Base-by-base conservation (phyloP, 352 stramenopile species). In the Globisporangium okanoganense region DNA sequence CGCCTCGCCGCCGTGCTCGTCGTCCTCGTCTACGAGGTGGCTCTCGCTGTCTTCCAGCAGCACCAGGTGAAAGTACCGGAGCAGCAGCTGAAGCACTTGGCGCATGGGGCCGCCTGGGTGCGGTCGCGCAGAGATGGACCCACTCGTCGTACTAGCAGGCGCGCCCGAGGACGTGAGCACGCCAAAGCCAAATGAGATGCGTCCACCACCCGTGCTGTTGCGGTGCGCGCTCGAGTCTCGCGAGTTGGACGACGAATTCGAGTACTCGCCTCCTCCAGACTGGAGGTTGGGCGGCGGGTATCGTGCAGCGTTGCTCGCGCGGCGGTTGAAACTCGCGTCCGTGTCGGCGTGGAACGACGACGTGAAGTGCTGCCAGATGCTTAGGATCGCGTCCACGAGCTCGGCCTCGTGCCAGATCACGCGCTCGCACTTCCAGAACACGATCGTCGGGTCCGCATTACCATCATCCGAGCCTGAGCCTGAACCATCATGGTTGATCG, bases 101-200 rank as follows among this genome's bases (percentile, higher is more conserved):
- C 85, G 82, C 85, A 94, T 94, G 5, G 85, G 79, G 2, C 85
- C 82, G 43, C 85, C 85, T 47, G 85, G 85, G 57, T 92, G 84
- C 9, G 83, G 85, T 18, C 81, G 71, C 47, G 84, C 81, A 4
- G 79, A 72, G 48, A 91, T 79, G 24, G 74, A 77, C n/a, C 60
- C 61, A 12, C 58, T 61, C 53, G 63, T 31, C 33, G 64, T 41
- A 9, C 62, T 63, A 36, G 62, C 59, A 24, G 65, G 43, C 20
- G 54, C 43, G 7, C 38, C 67, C 36, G 58, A 61, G 48, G 71
- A 74, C 64, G 75, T 64, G 9, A 86, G 66, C 27, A 87, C 69
- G 43, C 85, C 84, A 40, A 70, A 69, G 10, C 64, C 64, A 66
- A 70, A 70, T 22, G 64, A 66, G 25, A 66, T 38, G 10, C 49